Evolutionary conservation across 208 protist genomes (phyloP).

Genomic region (Herpetomonas tarakana): DNA sequence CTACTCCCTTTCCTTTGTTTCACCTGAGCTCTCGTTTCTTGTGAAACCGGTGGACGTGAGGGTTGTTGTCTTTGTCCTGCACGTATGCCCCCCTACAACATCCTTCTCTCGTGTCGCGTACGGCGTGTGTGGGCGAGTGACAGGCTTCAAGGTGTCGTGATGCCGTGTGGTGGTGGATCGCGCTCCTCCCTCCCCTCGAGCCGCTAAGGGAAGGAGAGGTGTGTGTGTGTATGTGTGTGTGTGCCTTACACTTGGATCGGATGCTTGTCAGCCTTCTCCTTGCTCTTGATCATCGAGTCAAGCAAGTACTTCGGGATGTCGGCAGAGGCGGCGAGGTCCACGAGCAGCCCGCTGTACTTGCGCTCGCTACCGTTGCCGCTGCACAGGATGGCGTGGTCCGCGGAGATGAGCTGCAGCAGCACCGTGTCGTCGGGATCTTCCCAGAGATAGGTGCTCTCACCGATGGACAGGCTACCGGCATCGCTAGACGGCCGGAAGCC

Average conservation of each 20-base stretch:
- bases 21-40: too few relatives aligned
- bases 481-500: neutral
- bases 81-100: too few relatives aligned
- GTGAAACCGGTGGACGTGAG: too few relatives aligned
- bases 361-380: neutral
- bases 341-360: slow-evolving; percentile 1
- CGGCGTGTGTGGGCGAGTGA: too few relatives aligned
- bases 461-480: neutral
- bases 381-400: slow-evolving; percentile 5
- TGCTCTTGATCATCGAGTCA: neutral
- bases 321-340: slow-evolving; percentile 8
- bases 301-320: slow-evolving; percentile 11
- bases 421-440: slow-evolving; percentile 23
- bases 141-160: too few relatives aligned
- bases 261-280: too few relatives aligned
- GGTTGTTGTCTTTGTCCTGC: too few relatives aligned
- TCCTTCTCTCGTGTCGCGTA: too few relatives aligned
- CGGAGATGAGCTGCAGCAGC: slow-evolving; percentile 15
- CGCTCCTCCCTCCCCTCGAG: too few relatives aligned
- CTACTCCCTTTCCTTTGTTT: too few relatives aligned
- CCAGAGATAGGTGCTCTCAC: slow-evolving; percentile 10
- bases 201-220: too few relatives aligned
- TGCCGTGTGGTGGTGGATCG: too few relatives aligned
- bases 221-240: neutral
- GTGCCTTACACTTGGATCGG: neutral